Evolutionary conservation across 768 basidiomycete species (phyloP), one percentile per base, ranked within the genome.

Genomic region (Boletellus ananas): DNA sequence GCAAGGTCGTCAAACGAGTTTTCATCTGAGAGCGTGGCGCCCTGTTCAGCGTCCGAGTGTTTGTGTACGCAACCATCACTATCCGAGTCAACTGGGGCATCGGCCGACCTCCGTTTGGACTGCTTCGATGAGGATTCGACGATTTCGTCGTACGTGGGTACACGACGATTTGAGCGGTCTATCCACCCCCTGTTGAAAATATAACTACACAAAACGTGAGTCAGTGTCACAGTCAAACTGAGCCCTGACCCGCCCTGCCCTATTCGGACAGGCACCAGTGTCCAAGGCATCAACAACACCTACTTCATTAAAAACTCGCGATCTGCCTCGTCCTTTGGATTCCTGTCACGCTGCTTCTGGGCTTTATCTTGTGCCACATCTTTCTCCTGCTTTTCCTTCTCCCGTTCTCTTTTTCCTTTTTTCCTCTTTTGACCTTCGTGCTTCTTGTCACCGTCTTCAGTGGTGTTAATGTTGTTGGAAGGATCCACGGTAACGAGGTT

Each of bases 151-250:
- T 94, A 94, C 0, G 93, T 94, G 1, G 94, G 95, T 3, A 94
- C 72, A 48, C 83, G 85, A 13, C 79, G 75, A 18, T 79, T 71
- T 2, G 84, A 75, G 43, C 78, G 81, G 68, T 98, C 96, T 42
- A 99, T 84, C 96, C 96, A 99, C 1, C 95, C 96, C 25, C 96
- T 90, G 66, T 95, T 94, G 18, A 97, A 75, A 56, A 99, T 96
- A 67, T 96, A 99, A 68, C 94, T 97, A 60, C 5, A 8, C 1
- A 34, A 45, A 46, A 31, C 3, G 43, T 55, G 43, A 56, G 20
- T 43, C 23, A 8, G n/a, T 14, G 16, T 25, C 27, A 23, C 20
- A 12, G 31, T 29, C 9, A 12, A 18, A 31, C 10, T 17, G 11
- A 4, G 27, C 12, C 29, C 6, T 33, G 17, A 25, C 23, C 23